These are phyloP conservation scores for Carex parvula DNA, from an alignment of 176 grass and related monocot species.

Conservation along the genomic window DNA sequence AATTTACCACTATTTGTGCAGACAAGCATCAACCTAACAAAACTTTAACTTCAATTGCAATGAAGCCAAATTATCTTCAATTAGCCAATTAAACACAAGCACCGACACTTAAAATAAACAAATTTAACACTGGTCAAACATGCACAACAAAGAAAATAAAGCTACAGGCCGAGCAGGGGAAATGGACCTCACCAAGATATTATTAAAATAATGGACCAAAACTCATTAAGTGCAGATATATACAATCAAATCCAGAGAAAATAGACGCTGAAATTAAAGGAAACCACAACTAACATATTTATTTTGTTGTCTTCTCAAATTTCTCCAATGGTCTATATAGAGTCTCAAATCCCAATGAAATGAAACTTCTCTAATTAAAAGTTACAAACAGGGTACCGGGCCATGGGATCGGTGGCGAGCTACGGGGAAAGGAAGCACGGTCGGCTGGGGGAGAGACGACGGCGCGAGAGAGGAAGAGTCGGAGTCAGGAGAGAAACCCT, in stretches of 20 bases:
- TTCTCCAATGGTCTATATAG: not conserved
- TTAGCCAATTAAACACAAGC: not conserved
- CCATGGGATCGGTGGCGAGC: slow-evolving; percentile 89
- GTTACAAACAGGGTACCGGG: slow-evolving; percentile 38
- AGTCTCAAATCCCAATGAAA: not conserved
- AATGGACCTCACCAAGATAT: not conserved
- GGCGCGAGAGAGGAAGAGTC: slow-evolving; percentile 34
- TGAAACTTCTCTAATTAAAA: not conserved
- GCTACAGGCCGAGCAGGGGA: not conserved
- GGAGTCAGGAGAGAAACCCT: slow-evolving; percentile 54
- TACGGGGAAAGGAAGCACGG: slow-evolving; percentile 80
- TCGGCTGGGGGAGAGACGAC: slow-evolving; percentile 40
- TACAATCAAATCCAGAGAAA: not conserved
- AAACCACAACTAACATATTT: not conserved
- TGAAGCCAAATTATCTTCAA: not conserved
- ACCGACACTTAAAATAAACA: not conserved
- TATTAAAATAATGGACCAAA: not conserved
- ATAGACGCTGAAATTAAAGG: not conserved
- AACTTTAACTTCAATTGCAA: not conserved
- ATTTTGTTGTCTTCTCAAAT: not conserved
- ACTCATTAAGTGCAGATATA: not conserved
- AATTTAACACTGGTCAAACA: not conserved
- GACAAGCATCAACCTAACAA: not conserved
- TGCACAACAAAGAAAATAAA: not conserved
- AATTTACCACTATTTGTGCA: not conserved